These are phyloP conservation scores for Eudorina sp. DNA, from an alignment of 139 green algal genomes.

Conservation along the genomic window DNA sequence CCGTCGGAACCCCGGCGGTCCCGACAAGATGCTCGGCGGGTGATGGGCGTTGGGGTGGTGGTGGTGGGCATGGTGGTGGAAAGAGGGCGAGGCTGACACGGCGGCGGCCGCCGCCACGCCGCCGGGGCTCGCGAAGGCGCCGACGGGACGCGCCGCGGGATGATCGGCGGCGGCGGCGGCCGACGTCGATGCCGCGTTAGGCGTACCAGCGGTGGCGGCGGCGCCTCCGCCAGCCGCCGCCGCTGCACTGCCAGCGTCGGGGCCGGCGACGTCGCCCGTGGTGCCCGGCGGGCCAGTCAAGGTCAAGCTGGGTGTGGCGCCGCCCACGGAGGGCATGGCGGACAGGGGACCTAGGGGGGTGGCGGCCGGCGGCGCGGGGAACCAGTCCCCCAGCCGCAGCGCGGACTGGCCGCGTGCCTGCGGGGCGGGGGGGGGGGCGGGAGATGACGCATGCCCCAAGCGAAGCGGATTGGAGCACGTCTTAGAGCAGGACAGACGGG, in stretches of 20 bases:
- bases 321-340: conserved; percentile 1
- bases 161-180: too few species aligned
- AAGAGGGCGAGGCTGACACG: neutral
- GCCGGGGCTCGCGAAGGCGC: neutral
- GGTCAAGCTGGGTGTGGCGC: too few species aligned
- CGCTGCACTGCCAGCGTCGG: neutral
- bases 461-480: too few species aligned
- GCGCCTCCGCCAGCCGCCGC: too few species aligned
- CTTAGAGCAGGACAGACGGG: too few species aligned
- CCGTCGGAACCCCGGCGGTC: neutral
- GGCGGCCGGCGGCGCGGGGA: neutral
- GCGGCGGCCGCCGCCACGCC: neutral
- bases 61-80: neutral
- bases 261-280: neutral
- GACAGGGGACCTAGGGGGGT: conserved; percentile 1
- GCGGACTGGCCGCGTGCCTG: neutral
- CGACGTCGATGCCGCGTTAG: too few species aligned
- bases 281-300: neutral
- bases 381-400: conserved; percentile 23
- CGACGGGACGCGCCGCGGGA: too few species aligned
- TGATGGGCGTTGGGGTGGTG: neutral
- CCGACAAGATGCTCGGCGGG: neutral
- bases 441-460: too few species aligned
- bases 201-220: too few species aligned
- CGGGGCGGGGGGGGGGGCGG: neutral